Evolutionary conservation across 179 eudicot species (phyloP).

Genomic region (Silene coronaria): DNA sequence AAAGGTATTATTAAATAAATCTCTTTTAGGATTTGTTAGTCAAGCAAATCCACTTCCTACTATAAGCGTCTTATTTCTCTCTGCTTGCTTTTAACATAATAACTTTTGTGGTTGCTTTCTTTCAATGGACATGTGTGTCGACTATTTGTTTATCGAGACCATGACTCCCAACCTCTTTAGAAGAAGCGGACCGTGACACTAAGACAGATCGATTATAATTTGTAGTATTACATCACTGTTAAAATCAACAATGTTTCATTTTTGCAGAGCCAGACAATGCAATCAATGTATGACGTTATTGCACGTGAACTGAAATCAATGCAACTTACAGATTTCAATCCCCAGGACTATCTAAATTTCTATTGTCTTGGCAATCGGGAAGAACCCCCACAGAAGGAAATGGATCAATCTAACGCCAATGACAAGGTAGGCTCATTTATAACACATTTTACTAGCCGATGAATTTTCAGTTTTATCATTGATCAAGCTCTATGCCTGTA

Average conservation of each 20-base stretch:
- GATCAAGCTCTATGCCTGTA: not conserved
- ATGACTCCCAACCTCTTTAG: not conserved
- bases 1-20: not conserved
- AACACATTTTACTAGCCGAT: not conserved
- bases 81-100: not conserved
- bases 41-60: not conserved
- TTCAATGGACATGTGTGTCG: not conserved
- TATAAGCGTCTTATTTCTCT: not conserved
- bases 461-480: not conserved
- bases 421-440: constrained; percentile 31
- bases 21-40: not conserved
- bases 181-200: not conserved
- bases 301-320: constrained; percentile 60
- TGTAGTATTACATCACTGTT: not conserved
- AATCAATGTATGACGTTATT: constrained; percentile 70
- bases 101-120: not conserved
- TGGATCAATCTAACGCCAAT: constrained; percentile 35
- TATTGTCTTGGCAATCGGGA: constrained; percentile 84
- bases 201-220: not conserved
- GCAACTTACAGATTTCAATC: constrained; percentile 49
- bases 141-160: not conserved
- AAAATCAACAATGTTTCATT: constrained; percentile 17
- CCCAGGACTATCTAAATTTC: constrained; percentile 74
- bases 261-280: constrained; percentile 72
- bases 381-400: constrained; percentile 36